These are phyloP conservation scores for Furcasterigmium sp. DNA, from an alignment of 2,329 filamentous ascomycete genomes.

Conservation along the genomic window DNA sequence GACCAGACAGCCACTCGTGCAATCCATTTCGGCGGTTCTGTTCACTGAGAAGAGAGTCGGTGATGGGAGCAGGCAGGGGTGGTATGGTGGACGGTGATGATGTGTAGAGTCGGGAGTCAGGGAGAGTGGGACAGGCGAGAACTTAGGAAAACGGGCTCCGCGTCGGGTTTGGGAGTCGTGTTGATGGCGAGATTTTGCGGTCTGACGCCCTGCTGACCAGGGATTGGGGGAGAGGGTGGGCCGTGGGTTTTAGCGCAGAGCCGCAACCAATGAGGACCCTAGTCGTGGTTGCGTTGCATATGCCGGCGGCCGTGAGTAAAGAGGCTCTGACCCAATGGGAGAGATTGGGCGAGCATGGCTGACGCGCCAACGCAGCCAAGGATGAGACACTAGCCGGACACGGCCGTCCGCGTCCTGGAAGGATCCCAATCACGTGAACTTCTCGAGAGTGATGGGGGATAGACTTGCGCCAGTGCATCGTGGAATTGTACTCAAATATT, in stretches of 20 bases:
- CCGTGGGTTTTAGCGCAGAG: neutral
- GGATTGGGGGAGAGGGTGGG: neutral
- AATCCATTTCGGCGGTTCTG: conserved; percentile 12
- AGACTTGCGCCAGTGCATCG: too few relatives aligned
- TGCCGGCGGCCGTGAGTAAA: too few relatives aligned
- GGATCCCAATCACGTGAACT: too few relatives aligned
- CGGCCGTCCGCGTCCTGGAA: too few relatives aligned
- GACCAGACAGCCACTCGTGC: conserved; percentile 9
- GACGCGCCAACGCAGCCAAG: too few relatives aligned
- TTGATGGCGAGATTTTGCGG: neutral
- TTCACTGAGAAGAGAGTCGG: too few relatives aligned
- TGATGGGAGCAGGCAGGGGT: conserved; percentile 4
- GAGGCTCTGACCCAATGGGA: too few relatives aligned
- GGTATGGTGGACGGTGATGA: too few relatives aligned
- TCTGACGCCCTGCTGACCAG: neutral
- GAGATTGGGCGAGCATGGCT: too few relatives aligned
- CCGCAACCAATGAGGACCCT: neutral
- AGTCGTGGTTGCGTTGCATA: neutral
- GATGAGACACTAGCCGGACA: too few relatives aligned
- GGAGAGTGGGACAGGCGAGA: conserved; percentile 1
- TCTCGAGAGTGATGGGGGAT: too few relatives aligned
- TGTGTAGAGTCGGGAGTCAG: conserved; percentile 5
- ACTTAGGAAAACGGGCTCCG: conserved; percentile 2
- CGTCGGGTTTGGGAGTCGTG: neutral
- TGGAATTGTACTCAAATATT: too few relatives aligned